Base-by-base conservation (phyloP, 1,139 yeast genomes). In the Candida smagusa region DNA sequence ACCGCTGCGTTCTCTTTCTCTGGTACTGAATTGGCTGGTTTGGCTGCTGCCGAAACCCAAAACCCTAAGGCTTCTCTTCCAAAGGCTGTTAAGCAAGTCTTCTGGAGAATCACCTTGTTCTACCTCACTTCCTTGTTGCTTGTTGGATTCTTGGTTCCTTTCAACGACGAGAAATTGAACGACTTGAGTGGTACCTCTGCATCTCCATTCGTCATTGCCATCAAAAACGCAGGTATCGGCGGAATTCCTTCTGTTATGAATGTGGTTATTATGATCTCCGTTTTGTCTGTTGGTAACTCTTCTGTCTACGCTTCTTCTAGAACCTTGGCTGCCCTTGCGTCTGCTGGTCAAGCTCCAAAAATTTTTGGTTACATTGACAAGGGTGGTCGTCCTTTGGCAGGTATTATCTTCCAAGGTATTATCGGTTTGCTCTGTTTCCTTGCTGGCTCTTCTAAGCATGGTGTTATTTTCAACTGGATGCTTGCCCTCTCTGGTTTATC, bases 201-300 rank as follows among this genome's bases (percentile, higher is more conserved):
- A 3, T 72, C 82, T 8, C 84, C 84, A 19, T 75, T 78, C 57
- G 79, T 79, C 7, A 68, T 77, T 48, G 81, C 82, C n/a, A 68
- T 78, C 37, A 65, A 68, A 38, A 62, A 65, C 34, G 81, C 80
- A 3, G 80, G 82, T 5, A 66, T 72, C 32, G 55, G 61, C 28
- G 70, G 58, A 2, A 59, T 74, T 34, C 74, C 74, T 3, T 63
- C 73, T 2, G 64, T 69, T 30, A 65, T 70, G 53, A 70, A 70
- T 42, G 74, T 67, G 6, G 62, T 68, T 9, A 67, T 70, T 28
- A 53, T 70, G 38, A 58, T 69, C 11, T 59, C 74, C 1, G 64
- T 70, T 22, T 52, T 65, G 29, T 65, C 75, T 11, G 71, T 68
- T 26, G 75, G 74, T 6, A 68, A 68, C 46, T 63, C 73, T 1